These are phyloP conservation scores for Yarrowia deformans DNA, from an alignment of 805 yeast species.

Conservation along the genomic window DNA sequence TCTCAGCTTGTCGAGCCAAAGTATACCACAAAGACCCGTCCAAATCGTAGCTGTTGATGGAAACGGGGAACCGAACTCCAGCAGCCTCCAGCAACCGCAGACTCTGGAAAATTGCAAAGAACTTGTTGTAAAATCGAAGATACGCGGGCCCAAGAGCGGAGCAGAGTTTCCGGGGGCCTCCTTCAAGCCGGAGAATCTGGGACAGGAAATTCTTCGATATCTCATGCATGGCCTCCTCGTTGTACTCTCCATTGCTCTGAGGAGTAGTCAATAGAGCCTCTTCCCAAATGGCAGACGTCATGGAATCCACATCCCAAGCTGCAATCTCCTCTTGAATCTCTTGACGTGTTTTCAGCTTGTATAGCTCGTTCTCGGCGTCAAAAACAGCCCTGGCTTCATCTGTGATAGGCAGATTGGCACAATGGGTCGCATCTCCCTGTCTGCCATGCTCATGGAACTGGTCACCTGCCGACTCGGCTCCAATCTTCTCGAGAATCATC, in stretches of 20 bases:
- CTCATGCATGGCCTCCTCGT: constrained; percentile 6
- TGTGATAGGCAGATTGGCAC: neutral
- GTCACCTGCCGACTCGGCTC: neutral
- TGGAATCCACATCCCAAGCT: neutral
- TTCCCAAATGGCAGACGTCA: constrained; percentile 12
- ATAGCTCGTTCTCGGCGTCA: neutral
- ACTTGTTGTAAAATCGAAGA: constrained; percentile 30
- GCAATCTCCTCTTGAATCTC: neutral
- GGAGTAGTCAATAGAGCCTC: constrained; percentile 15
- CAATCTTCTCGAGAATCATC: constrained; percentile 20
- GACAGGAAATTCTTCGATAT: neutral
- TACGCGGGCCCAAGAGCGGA: neutral
- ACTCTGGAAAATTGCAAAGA: constrained; percentile 25
- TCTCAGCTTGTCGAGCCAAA: neutral
- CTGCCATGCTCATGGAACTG: constrained; percentile 23
- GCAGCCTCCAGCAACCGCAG: constrained; percentile 20
- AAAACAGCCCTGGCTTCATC: neutral
- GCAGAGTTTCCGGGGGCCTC: constrained; percentile 1
- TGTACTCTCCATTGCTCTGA: constrained; percentile 15
- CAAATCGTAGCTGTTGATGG: constrained; percentile 7
- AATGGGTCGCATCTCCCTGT: neutral
- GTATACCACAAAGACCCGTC: constrained; percentile 26
- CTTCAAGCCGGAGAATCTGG: constrained; percentile 7
- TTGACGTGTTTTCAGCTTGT: neutral
- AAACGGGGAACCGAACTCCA: constrained; percentile 1